phyloP scores from a whole-genome alignment of 192 early-diverging fungal species.

The Thamnidium elegans region DNA sequence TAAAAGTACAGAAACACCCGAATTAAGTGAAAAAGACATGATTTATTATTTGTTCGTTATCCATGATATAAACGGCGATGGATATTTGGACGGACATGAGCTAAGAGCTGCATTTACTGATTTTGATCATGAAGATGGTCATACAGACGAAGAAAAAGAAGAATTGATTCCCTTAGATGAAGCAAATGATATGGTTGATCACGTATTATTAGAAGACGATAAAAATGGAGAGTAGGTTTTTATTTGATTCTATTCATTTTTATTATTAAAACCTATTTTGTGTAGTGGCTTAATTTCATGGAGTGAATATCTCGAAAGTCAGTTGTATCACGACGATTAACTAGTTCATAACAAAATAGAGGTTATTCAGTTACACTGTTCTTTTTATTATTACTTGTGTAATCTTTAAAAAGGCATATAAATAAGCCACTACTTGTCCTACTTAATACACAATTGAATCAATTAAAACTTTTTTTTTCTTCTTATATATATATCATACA shows the following conservation, averaged over 20 bases:
- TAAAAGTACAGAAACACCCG: slow-evolving; percentile 35
- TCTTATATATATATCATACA: too few relatives aligned
- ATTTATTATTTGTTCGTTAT: slow-evolving; percentile 68
- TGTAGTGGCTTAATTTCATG: slow-evolving; percentile 53
- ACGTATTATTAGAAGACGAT: slow-evolving; percentile 74
- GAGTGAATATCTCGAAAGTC: slow-evolving; percentile 54
- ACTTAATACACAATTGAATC: too few relatives aligned
- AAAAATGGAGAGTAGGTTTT: slow-evolving; percentile 62
- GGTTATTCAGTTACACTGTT: too few relatives aligned
- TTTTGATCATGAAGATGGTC: slow-evolving; percentile 30
- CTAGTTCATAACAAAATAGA: too few relatives aligned
- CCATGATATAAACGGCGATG: slow-evolving; percentile 72
- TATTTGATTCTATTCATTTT: background rate
- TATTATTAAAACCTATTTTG: background rate
- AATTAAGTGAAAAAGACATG: slow-evolving; percentile 55
- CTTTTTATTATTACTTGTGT: too few relatives aligned
- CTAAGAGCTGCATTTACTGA: slow-evolving; percentile 59
- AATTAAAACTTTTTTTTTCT: too few relatives aligned
- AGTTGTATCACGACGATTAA: slow-evolving; percentile 40
- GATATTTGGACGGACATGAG: slow-evolving; percentile 76
- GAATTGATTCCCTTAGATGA: slow-evolving; percentile 40
- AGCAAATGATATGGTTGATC: slow-evolving; percentile 65
- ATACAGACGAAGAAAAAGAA: slow-evolving; percentile 23
- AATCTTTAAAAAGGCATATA: too few relatives aligned
- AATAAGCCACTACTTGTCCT: too few relatives aligned